Evolutionary conservation across 441 rosid species (phyloP), one percentile per base, ranked within the genome.

Genomic region (Arabidopsis lyrata): DNA sequence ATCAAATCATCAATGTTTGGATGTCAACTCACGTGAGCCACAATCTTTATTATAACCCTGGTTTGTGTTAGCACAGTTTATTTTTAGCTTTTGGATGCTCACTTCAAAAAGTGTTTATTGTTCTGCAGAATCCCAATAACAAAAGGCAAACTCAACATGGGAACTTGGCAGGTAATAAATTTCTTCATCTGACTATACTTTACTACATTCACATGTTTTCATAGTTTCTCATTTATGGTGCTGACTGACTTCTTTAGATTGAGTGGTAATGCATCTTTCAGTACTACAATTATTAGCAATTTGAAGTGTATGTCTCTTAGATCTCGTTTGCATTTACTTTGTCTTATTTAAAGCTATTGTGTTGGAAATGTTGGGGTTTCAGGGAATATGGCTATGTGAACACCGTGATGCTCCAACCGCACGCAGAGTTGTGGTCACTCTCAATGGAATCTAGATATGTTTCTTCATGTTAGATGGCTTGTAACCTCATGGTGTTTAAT

Each of bases 331-430:
- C 45, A 22, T 31, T n/a, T 39, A 22, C 68, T 77, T 48, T 9
- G 44, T 6, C 59, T 29, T 27, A 20, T 59, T 22, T 27, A 2
- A 24, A 50, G 61, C 71, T 65, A 34, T 44, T 65, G 63, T 57
- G 14, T 32, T 63, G 67, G 31, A 59, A 41, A 71, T 53, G 50
- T 56, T 61, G 69, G 14, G 82, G 66, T 73, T 81, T 73, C 84
- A 94, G 96, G 97, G 98, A 57, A 90, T 94, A 80, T 91, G 97
- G 98, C 91, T 91, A 8, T 91, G 98, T 35, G 98, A 94, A 81
- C 98, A 94, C 49, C 96, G 98, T 2, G 96, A 94, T 72, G 84
- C 80, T 36, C 92, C 93, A 44, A 86, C 96, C 38, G 78, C 95
- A 11, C 88, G 98, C 50, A 88, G 78, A 71, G 87, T 94, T 80